phyloP scores from a whole-genome alignment of 495 filamentous ascomycete species.

The Penicillium paxilli region DNA sequence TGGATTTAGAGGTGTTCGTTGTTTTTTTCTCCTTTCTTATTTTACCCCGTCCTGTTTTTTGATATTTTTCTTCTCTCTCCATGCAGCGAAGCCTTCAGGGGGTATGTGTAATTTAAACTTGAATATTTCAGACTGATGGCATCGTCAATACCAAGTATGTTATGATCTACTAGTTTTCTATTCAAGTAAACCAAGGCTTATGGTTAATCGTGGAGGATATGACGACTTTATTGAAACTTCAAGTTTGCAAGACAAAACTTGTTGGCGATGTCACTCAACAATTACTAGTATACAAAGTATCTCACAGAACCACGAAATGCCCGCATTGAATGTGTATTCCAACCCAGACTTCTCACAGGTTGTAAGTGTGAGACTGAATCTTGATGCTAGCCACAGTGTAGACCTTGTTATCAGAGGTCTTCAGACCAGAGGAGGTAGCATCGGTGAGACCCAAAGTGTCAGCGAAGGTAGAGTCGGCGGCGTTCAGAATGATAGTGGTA shows the following conservation, averaged over 20 bases:
- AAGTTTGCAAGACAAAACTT: no score
- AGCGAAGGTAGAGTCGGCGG: slow-evolving; percentile 16
- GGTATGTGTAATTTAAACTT: slow-evolving; percentile 34
- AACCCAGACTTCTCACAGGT: slow-evolving; percentile 2
- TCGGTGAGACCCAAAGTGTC: slow-evolving; percentile 29
- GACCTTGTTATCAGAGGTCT: slow-evolving; percentile 27
- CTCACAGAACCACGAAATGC: no score
- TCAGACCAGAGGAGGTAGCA: slow-evolving; percentile 26
- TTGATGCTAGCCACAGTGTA: slow-evolving; percentile 32
- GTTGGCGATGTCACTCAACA: no score
- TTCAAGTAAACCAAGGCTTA: no score
- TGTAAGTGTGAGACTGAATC: slow-evolving; percentile 31
- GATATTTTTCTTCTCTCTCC: slow-evolving; percentile 25
- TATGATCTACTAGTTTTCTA: neutral
- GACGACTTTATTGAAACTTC: no score
- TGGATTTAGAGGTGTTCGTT: slow-evolving; percentile 15
- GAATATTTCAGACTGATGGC: slow-evolving; percentile 25
- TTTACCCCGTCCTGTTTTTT: slow-evolving; percentile 15
- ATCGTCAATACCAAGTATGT: slow-evolving; percentile 29
- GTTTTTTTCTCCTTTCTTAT: slow-evolving; percentile 22
- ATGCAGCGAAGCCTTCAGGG: slow-evolving; percentile 29
- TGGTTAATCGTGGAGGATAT: no score
- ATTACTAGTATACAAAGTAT: neutral
- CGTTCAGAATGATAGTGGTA: slow-evolving; percentile 33
- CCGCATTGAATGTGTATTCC: neutral